phyloP scores from a whole-genome alignment of 176 grass and related monocot species.

The Carex littledalei region DNA sequence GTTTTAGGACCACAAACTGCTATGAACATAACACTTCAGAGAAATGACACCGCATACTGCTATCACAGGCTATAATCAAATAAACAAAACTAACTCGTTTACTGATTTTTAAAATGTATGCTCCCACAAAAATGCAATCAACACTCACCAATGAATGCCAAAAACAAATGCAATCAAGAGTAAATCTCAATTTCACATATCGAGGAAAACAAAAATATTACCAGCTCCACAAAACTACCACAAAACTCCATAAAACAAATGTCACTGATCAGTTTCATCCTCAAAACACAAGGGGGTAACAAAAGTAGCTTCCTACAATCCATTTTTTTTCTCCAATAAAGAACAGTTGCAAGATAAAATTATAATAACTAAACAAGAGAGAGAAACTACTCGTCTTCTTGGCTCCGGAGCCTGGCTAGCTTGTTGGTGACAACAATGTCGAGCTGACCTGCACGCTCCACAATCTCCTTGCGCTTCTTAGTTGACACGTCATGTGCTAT shows the following conservation, averaged over 20 bases:
- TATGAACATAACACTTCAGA: too few relatives aligned
- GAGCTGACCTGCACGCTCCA: conserved; percentile 60
- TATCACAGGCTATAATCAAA: too few relatives aligned
- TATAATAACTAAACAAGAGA: conserved; percentile 16
- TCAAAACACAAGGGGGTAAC: background rate
- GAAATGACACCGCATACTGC: too few relatives aligned
- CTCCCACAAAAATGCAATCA: background rate
- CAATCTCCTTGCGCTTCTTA: conserved; percentile 61
- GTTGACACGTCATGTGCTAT: conserved; percentile 60
- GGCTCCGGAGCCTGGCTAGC: conserved; percentile 62
- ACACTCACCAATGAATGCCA: background rate
- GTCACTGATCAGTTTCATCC: background rate
- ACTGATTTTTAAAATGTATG: background rate
- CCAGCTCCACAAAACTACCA: background rate
- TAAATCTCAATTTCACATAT: background rate
- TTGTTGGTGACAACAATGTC: conserved; percentile 74
- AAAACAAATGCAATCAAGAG: background rate
- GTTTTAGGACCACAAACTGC: too few relatives aligned
- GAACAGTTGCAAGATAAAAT: conserved; percentile 7
- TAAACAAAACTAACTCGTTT: background rate
- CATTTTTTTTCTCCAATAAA: background rate
- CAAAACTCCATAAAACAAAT: conserved; percentile 9
- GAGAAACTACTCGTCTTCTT: conserved; percentile 49
- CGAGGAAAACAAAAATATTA: background rate
- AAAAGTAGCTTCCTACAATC: conserved; percentile 17